Evolutionary conservation across 1,284 basidiomycete species (phyloP), one percentile per base, ranked within the genome.

Genomic region (Ganoderma leucocontextum): DNA sequence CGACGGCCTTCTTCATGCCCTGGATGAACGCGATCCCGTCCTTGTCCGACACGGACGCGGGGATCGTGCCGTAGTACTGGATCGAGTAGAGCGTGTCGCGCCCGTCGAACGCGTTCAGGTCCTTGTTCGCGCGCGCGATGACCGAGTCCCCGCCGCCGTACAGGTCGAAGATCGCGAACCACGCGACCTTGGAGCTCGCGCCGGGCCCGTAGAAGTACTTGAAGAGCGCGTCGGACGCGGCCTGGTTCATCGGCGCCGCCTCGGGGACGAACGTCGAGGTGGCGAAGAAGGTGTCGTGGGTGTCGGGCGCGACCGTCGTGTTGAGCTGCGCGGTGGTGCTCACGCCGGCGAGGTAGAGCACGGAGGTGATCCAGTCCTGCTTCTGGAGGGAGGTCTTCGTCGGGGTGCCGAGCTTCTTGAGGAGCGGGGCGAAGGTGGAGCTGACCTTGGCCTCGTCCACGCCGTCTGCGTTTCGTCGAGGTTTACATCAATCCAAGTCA

Each of bases 11-110:
- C 62, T 64, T 63, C 66, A 67, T 67, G 47, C 66, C 66, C 47
- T 67, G 66, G 33, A 67, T 57, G 62, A 67, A 67, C 59, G 42
- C 44, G 29, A 67, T 64, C 19, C 49, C 66, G 39, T 67, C 62
- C 39, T 62, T 59, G 41, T 63, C 62, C 15, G 47, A 36, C 22
- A 64, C 66, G 9, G 49, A 36, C 10, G 2, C 12, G 5, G 66
- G 66, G 47, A 67, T 67, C 62, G 62, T 64, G 47, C 66, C 66
- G 62, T 67, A 67, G 62, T 67, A 67, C 62, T 64, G 66, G 62
- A 67, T 67, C 38, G 62, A 60, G 49, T 67, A 67, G n/a, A 67
- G 66, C 47, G 66, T 41, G 49, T 67, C 62, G 33, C 66, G 66
- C 12, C 39, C 66, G 49, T 67, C 47, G 62, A 64, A 67, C 58